Evolutionary conservation across 1,139 yeast species (phyloP), one percentile per base, ranked within the genome.

Genomic region (Martiniozyma asiatica): DNA sequence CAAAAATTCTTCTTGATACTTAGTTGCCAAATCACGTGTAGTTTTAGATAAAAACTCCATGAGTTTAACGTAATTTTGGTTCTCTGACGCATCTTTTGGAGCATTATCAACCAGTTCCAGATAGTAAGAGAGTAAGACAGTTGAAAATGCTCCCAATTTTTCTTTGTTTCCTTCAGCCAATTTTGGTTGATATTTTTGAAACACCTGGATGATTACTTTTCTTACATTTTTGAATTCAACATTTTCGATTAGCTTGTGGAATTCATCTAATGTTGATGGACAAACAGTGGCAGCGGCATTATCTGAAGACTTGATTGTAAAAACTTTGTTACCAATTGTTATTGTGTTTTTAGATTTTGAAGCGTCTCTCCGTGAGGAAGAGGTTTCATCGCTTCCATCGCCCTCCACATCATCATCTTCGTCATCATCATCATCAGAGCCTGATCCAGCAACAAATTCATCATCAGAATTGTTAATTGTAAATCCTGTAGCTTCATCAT

Each of bases 141-240:
- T 64, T 4, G 80, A 68, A 47, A 89, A 79, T 8, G 49, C 50
- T 22, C 76, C 78, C 47, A 82, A 59, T 47, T 70, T 76, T 35
- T 73, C 81, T 50, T 84, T 85, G 51, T 89, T 85, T 1, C 94
- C 96, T 34, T 65, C 69, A 5, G 81, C 82, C 32, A 81, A 61
- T 42, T 76, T 71, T 10, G 96, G 94, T 39, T 80, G 85, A 52
- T 77, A 73, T 0, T 62, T 50, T 30, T 65, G 66, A 34, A 81
- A 57, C 26, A 85, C 65, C 32, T 66, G 31, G 10, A 22, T 26
- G 14, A 33, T 18, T n/a, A 30, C 8, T 20, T 21, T 25, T 9
- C 25, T 18, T 14, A 30, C 18, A n/a, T 53, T 17, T 8, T 17
- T 17, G n/a, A n/a, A n/a, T n/a, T n/a, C n/a, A n/a, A n/a, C n/a